These are phyloP conservation scores for Seiridium unicorne DNA, from an alignment of 2,329 filamentous ascomycete genomes.

Conservation along the genomic window DNA sequence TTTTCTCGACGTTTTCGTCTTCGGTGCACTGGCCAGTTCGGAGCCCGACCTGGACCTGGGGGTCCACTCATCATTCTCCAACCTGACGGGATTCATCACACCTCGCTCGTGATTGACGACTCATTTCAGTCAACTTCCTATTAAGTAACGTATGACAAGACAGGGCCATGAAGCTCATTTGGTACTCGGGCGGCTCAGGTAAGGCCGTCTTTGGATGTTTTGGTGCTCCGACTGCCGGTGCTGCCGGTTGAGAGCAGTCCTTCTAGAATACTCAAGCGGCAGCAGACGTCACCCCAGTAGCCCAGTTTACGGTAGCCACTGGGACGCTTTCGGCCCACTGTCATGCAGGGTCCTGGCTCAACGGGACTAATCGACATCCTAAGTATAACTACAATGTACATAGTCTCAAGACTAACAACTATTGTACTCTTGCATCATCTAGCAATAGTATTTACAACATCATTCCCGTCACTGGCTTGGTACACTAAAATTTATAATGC, in stretches of 20 bases:
- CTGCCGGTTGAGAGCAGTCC: background rate
- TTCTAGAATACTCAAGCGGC: background rate
- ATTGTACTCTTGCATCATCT: too few species aligned
- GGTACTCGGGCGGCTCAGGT: background rate
- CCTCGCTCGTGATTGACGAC: background rate
- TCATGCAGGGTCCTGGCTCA: too few species aligned
- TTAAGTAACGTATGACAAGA: background rate
- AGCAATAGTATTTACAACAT: too few species aligned
- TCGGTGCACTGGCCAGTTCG: background rate
- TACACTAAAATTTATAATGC: too few species aligned
- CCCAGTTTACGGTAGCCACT: too few species aligned
- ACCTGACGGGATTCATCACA: background rate
- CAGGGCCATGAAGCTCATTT: background rate
- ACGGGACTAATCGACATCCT: too few species aligned
- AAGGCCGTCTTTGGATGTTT: background rate
- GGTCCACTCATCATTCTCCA: background rate
- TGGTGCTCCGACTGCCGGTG: background rate
- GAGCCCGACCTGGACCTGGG: background rate
- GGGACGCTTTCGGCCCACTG: too few species aligned
- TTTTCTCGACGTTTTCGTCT: constrained; percentile 3
- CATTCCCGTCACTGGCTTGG: too few species aligned
- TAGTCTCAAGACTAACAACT: too few species aligned
- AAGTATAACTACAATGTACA: too few species aligned
- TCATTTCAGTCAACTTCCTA: background rate
- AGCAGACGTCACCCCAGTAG: too few species aligned